Percentiles rank a stretch among this genome's conserved stretches.
phyloP scores from a whole-genome alignment of 805 yeast species.

The Yamadazyma ubonensis region DNA sequence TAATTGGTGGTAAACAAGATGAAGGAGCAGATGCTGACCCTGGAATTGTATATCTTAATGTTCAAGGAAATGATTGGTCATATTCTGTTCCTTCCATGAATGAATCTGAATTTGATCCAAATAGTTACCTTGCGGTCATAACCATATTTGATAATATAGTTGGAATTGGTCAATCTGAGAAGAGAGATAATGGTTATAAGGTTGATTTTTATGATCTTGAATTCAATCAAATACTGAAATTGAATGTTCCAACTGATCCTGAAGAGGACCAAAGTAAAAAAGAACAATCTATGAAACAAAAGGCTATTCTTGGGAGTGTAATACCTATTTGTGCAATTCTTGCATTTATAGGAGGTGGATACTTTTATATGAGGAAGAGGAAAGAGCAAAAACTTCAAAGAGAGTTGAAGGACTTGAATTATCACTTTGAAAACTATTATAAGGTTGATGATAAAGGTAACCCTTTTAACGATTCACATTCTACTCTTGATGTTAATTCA shows the following conservation, averaged over 20 bases:
- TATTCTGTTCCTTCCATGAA: conserved; percentile 5
- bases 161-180: conserved; percentile 5
- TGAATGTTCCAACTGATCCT: conserved; percentile 9
- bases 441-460: conserved; percentile 14
- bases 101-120: conserved; percentile 3
- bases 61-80: conserved; percentile 12
- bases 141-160: conserved; percentile 16
- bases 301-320: conserved; percentile 39
- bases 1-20: conserved; percentile 59
- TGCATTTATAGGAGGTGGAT: conserved; percentile 16
- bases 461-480: conserved; percentile 28
- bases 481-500: conserved; percentile 46
- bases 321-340: conserved; percentile 31
- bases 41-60: conserved; percentile 5
- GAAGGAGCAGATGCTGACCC: conserved; percentile 9
- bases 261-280: conserved; percentile 1
- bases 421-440: conserved; percentile 32
- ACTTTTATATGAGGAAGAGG: conserved; percentile 21
- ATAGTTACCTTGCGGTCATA: conserved; percentile 13
- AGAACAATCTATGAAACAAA: conserved; percentile 17
- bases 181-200: conserved; percentile 11
- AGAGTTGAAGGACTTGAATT: conserved; percentile 25
- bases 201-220: conserved; percentile 13
- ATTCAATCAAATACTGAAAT: conserved; percentile 8
- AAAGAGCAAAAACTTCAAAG: conserved; percentile 17